These are phyloP conservation scores for Wickerhamiella azyma DNA, from an alignment of 805 yeast genomes.

Conservation along the genomic window DNA sequence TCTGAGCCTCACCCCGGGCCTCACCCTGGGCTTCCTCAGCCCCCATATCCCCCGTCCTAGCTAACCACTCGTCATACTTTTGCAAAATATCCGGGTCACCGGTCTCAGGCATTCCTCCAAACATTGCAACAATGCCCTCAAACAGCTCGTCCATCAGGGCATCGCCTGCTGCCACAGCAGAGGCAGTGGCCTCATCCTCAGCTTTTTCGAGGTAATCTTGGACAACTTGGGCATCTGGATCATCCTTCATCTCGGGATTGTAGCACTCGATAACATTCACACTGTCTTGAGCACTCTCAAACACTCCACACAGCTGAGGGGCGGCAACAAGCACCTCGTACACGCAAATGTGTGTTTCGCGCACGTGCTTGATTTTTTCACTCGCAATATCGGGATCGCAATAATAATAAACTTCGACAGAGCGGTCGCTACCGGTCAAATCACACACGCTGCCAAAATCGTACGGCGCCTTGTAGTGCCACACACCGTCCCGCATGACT, in stretches of 20 bases:
- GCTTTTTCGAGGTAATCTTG: neutral
- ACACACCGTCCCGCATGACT: conserved; percentile 10
- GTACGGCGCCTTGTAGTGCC: conserved; percentile 12
- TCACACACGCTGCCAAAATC: conserved; percentile 47
- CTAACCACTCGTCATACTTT: neutral
- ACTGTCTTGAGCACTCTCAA: conserved; percentile 6
- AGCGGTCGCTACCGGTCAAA: conserved; percentile 38
- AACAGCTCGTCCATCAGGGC: neutral
- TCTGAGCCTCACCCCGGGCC: too few species aligned
- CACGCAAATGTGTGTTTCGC: conserved; percentile 16
- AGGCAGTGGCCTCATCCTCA: too few species aligned
- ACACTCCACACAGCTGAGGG: conserved; percentile 12
- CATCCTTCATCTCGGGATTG: neutral
- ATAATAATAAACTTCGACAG: conserved; percentile 40
- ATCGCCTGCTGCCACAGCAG: neutral
- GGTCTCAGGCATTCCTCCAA: neutral
- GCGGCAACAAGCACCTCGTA: conserved; percentile 15
- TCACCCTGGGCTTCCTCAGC: neutral
- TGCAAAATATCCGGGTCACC: neutral
- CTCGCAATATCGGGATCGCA: conserved; percentile 32
- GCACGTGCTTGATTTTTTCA: conserved; percentile 3
- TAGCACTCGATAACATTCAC: conserved; percentile 11
- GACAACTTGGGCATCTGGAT: too few species aligned
- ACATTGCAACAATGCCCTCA: neutral
- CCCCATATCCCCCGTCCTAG: neutral